Percentiles rank a stretch among this genome's conserved stretches.
These are phyloP conservation scores for Ophiostoma angusticollis DNA, from an alignment of 2,329 filamentous ascomycete species.

Conservation along the genomic window DNA sequence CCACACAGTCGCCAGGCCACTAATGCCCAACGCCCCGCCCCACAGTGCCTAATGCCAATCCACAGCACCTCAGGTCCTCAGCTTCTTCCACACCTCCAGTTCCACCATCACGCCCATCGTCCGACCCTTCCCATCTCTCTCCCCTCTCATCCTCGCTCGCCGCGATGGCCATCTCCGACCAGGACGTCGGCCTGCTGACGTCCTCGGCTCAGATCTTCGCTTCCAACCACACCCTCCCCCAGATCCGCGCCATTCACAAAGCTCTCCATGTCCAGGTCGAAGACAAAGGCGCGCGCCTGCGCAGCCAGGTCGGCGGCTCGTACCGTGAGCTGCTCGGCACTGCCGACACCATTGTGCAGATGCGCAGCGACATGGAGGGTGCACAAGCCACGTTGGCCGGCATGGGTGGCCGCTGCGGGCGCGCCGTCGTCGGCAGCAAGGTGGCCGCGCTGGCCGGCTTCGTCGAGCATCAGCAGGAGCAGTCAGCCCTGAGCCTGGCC, in stretches of 20 bases:
- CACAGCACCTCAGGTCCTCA: neutral
- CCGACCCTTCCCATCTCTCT: neutral
- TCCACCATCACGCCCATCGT: neutral
- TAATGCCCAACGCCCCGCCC: no score
- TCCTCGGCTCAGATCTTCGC: constrained; percentile 42
- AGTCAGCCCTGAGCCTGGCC: constrained; percentile 17
- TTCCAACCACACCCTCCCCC: constrained; percentile 43
- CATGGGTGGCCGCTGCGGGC: constrained; percentile 68
- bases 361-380: constrained; percentile 64
- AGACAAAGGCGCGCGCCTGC: constrained; percentile 48
- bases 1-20: no score
- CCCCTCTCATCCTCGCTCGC: neutral
- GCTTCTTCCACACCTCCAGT: neutral
- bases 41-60: neutral
- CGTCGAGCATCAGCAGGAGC: constrained; percentile 17
- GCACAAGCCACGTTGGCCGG: constrained; percentile 59
- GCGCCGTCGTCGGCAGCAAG: constrained; percentile 55
- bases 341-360: constrained; percentile 83
- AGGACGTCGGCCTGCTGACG: constrained; percentile 34
- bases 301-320: constrained; percentile 50
- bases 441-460: constrained; percentile 42
- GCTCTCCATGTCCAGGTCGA: constrained; percentile 45
- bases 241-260: constrained; percentile 51
- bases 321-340: constrained; percentile 88
- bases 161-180: constrained; percentile 23